Base-by-base conservation (phyloP, 2,329 filamentous ascomycete genomes). In the Stagonosporopsis vannaccii region DNA sequence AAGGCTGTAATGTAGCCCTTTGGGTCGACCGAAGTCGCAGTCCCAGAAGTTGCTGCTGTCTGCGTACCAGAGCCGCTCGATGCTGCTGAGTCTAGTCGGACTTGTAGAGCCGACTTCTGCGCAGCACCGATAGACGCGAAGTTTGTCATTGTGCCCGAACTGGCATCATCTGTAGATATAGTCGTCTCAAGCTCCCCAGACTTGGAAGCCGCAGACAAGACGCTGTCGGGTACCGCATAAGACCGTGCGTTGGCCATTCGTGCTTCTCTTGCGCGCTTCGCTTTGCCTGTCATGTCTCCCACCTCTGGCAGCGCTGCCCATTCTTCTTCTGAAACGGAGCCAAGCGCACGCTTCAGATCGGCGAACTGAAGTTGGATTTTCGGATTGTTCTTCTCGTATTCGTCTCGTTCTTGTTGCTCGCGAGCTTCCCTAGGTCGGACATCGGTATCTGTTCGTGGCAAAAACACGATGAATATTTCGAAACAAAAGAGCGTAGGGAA, bases 341-440 rank as follows among this genome's bases (percentile, higher is more conserved):
- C 89, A 33, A 99, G 84, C 5, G 91, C 92, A 70, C 96, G 87
- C 78, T 99, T 99, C 47, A 98, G 80, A 69, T 98, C 95, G 73
- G 93, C 92, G 75, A 99, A 99, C 76, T 99, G 95, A 66, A 97
- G 91, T 73, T 96, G 91, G 48, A 99, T 97, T 79, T 98, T 99
- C 13, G 95, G 95, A 75, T 99, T 98, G 76, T 97, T 94, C 67
- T 90, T 88, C 80, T 99, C 94, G 84, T 97, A 96, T 71, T 98
- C 93, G 74, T 97, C 92, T 76, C 85, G 87, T 82, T 99, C 94
- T 80, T 91, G 85, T 75, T 90, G 83, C 78, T 99, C 95, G 76
- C 95, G 92, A 74, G 89, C 90, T 90, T 99, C 95, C 86, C 95
- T 96, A 84, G 78, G 76, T 77, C 79, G 82, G 79, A 81, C 82